Evolutionary conservation across 495 filamentous ascomycete species (phyloP), one percentile per base, ranked within the genome.

Genomic region (Collariella sp.): DNA sequence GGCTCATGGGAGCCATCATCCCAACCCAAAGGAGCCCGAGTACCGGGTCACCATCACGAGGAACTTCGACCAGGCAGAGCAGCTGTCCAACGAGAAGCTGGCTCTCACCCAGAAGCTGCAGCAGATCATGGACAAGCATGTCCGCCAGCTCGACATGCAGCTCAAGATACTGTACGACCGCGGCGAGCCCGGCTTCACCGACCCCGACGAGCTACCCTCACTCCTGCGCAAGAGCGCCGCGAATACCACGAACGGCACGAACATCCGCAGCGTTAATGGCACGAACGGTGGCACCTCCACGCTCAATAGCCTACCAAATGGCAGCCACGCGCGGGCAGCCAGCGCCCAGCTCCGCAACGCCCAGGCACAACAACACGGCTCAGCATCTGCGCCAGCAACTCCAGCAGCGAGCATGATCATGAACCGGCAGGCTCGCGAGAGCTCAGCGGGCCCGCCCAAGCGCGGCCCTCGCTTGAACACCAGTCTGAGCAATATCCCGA

Each of bases 71-170:
- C 76, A 75, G 58, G 84, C 84, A 34, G 77, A 88, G 58, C 76
- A 82, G 49, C 70, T 97, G 23, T 85, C 95, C 59, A 85, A 86
- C 31, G 91, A 98, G 64, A 97, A 98, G 76, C 77, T 93, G 33
- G 77, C 76, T 9, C 73, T 97, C 38, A 82, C 81, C 29, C 82
- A 88, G 48, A 95, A 93, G 64, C 83, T 89, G 7, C 79, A 84
- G 55, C 72, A 79, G 18, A 76, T 90, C 24, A 78, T 95, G 48
- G 93, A 97, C 69, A 89, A 93, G 31, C 89, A 97, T 62, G 79
- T 91, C 63, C 88, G 87, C 59, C 82, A 84, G 43, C 78, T 98
- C 46, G 94, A 98, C 66, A 68, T 84, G 54, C 89, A 91, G 62
- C 86, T 98, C 64, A 88, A 89, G 44, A 80, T 85, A 58, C 76